Evolutionary conservation across 2,329 filamentous ascomycete genomes (phyloP).

Genomic region (Microcyclospora tardicrescens): DNA sequence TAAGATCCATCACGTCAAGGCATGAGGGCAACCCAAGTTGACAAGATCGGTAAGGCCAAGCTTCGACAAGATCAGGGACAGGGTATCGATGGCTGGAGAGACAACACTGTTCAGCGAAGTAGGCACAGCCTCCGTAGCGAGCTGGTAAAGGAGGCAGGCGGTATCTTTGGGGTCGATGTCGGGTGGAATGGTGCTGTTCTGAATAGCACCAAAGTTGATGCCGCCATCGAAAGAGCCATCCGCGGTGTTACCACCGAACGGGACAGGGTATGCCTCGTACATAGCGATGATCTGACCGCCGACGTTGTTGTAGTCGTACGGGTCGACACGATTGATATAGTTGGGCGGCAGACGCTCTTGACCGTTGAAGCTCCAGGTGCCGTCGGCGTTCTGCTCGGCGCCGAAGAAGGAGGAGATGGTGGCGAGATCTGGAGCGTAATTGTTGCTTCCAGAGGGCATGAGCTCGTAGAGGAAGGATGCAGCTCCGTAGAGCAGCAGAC

Average conservation of each 20-base stretch:
- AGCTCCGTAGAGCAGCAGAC: slow-evolving; percentile 29
- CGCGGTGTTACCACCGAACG: neutral
- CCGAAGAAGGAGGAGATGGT: slow-evolving; percentile 31
- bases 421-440: slow-evolving; percentile 21
- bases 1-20: slow-evolving; percentile 5
- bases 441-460: slow-evolving; percentile 22
- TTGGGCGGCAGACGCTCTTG: slow-evolving; percentile 30
- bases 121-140: slow-evolving; percentile 27
- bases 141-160: slow-evolving; percentile 32
- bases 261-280: slow-evolving; percentile 31
- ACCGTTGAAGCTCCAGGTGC: slow-evolving; percentile 26
- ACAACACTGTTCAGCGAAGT: slow-evolving; percentile 24
- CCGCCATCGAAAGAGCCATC: slow-evolving; percentile 20
- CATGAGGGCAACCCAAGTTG: slow-evolving; percentile 27
- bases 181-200: slow-evolving; percentile 25
- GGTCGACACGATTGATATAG: slow-evolving; percentile 26
- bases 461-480: slow-evolving; percentile 33
- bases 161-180: slow-evolving; percentile 17
- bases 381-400: slow-evolving; percentile 25
- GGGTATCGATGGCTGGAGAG: slow-evolving; percentile 24
- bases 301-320: slow-evolving; percentile 26
- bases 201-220: slow-evolving; percentile 27
- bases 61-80: slow-evolving; percentile 21
- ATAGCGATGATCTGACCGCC: slow-evolving; percentile 27
- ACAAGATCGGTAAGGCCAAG: slow-evolving; percentile 16